phyloP scores from a whole-genome alignment of 208 protist genomes.

The Leishmania martiniquensis region DNA sequence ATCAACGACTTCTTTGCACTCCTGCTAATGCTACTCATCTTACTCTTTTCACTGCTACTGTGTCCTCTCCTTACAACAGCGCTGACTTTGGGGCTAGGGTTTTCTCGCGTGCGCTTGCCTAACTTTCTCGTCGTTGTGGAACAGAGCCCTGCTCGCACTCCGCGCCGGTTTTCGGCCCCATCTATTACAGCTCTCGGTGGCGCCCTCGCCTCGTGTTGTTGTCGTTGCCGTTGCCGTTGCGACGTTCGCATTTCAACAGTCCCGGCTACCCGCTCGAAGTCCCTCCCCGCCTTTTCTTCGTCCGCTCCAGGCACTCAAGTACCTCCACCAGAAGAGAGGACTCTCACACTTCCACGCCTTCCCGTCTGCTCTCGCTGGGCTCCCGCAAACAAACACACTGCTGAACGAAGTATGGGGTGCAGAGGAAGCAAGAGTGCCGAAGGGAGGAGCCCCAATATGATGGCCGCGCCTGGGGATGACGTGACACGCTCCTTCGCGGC shows the following conservation, averaged over 20 bases:
- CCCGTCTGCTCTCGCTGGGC: neutral
- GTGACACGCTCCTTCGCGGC: too few species aligned
- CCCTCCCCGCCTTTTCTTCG: neutral
- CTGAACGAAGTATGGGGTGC: conserved; percentile 41
- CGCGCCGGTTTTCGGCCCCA: neutral
- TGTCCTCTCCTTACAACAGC: neutral
- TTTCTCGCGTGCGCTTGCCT: neutral
- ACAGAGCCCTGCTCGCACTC: neutral
- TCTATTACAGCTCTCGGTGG: neutral
- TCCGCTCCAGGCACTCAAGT: neutral
- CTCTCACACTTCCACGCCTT: neutral
- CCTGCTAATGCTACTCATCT: neutral
- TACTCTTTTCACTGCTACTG: neutral
- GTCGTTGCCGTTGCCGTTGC: neutral
- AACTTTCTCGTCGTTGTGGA: neutral
- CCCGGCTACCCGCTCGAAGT: neutral
- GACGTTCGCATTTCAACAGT: neutral
- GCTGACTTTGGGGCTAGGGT: neutral
- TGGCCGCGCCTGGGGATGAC: neutral
- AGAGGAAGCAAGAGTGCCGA: conserved; percentile 35
- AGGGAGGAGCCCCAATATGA: neutral
- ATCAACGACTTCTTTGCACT: neutral
- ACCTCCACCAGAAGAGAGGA: neutral
- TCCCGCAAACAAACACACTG: neutral
- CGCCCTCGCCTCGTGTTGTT: neutral